phyloP scores from a whole-genome alignment of 345 rosid genomes.

The Raphanus sativus region DNA sequence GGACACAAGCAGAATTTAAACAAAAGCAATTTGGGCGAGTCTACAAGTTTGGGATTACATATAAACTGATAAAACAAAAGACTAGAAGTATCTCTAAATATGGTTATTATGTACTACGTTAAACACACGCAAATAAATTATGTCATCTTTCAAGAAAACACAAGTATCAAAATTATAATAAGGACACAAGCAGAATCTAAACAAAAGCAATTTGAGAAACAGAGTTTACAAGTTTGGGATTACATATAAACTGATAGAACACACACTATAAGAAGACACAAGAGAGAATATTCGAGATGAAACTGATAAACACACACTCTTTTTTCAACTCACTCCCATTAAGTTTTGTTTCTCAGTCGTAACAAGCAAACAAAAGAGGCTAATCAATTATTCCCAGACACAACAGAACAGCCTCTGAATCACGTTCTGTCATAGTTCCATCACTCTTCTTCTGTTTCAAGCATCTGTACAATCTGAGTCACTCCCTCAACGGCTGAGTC shows the following conservation, averaged over 20 bases:
- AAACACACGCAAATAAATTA: too few species aligned
- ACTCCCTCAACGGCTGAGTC: too few species aligned
- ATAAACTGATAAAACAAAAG: neutral
- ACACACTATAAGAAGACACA: constrained; percentile 10
- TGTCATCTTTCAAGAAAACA: neutral
- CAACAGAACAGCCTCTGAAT: neutral
- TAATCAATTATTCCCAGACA: neutral
- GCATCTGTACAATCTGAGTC: too few species aligned
- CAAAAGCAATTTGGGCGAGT: constrained; percentile 3
- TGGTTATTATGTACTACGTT: too few species aligned
- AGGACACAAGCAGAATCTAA: neutral
- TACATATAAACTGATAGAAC: constrained; percentile 20
- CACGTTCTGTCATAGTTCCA: too few species aligned
- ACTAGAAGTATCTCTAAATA: too few species aligned
- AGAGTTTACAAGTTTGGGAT: constrained; percentile 22
- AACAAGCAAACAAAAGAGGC: constrained; percentile 16
- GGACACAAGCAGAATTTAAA: neutral
- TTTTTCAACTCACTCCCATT: constrained; percentile 9
- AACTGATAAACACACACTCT: constrained; percentile 2
- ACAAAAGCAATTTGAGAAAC: neutral
- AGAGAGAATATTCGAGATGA: constrained; percentile 15
- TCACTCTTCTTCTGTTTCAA: too few species aligned
- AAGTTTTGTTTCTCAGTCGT: neutral
- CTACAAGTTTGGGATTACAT: constrained; percentile 25
- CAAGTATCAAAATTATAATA: too few species aligned